These are phyloP conservation scores for Fonsecaea erecta DNA, from an alignment of 2,329 filamentous ascomycete genomes.

Conservation along the genomic window DNA sequence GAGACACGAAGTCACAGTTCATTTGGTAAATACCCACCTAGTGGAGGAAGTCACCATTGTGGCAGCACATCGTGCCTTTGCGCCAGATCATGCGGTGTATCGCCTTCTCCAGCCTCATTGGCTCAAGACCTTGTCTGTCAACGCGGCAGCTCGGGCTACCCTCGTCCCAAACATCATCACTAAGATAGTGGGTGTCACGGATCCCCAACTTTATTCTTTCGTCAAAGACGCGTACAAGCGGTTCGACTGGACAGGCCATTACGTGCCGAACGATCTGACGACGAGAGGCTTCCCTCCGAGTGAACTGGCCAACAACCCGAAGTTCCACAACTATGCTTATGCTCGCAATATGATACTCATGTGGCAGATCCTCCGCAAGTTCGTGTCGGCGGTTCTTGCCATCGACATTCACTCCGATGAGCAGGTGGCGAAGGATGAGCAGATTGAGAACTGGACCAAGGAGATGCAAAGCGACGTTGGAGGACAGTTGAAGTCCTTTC, in stretches of 20 bases:
- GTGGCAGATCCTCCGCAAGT: slow-evolving; percentile 52
- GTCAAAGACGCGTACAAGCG: slow-evolving; percentile 49
- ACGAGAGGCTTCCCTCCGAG: slow-evolving; percentile 50
- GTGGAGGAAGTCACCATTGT: slow-evolving; percentile 58
- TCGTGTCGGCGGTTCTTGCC: slow-evolving; percentile 48
- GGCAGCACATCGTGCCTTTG: slow-evolving; percentile 51
- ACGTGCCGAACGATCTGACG: slow-evolving; percentile 54
- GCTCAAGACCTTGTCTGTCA: slow-evolving; percentile 57
- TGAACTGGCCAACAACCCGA: slow-evolving; percentile 35
- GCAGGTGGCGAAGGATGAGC: slow-evolving; percentile 40
- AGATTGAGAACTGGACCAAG: slow-evolving; percentile 48
- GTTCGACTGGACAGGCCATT: slow-evolving; percentile 53
- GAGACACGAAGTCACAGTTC: slow-evolving; percentile 54
- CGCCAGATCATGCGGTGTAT: slow-evolving; percentile 51
- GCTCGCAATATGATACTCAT: slow-evolving; percentile 53
- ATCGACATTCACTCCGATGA: slow-evolving; percentile 43
- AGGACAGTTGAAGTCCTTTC: slow-evolving; percentile 51
- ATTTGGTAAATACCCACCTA: slow-evolving; percentile 54
- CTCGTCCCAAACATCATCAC: slow-evolving; percentile 54
- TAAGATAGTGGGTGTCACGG: slow-evolving; percentile 50
- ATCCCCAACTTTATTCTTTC: slow-evolving; percentile 46
- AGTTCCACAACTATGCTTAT: slow-evolving; percentile 57
- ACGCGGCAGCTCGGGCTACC: slow-evolving; percentile 52
- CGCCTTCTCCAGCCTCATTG: slow-evolving; percentile 54
- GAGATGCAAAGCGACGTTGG: slow-evolving; percentile 46